These are phyloP conservation scores for Eleusine indica DNA, from an alignment of 176 grass and related monocot species.

Conservation along the genomic window DNA sequence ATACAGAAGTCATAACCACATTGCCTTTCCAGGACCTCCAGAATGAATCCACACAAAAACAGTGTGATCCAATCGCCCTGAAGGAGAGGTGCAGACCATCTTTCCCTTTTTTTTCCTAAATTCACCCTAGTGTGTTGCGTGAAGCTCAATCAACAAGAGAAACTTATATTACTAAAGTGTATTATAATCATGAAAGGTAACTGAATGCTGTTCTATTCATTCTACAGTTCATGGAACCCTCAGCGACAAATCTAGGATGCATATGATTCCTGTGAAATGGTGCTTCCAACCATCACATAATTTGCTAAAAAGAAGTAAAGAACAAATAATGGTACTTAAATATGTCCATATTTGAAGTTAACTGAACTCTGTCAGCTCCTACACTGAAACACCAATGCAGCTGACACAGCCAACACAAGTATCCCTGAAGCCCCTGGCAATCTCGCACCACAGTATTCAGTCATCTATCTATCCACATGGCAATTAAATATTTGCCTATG, in stretches of 20 bases:
- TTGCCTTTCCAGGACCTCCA: neutral
- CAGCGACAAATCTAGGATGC: constrained; percentile 14
- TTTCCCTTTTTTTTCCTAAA: constrained; percentile 5
- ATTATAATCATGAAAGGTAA: constrained; percentile 1
- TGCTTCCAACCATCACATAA: constrained; percentile 2
- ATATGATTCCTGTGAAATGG: neutral
- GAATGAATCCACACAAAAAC: neutral
- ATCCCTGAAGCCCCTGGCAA: neutral
- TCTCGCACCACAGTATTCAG: neutral
- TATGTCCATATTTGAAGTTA: neutral
- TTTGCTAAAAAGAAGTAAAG: neutral
- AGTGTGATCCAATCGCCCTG: neutral
- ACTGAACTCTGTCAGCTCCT: neutral
- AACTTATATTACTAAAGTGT: neutral
- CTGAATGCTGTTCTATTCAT: neutral
- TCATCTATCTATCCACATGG: neutral
- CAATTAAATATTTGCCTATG: neutral
- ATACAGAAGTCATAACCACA: neutral
- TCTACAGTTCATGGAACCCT: constrained; percentile 3
- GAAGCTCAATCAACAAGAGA: constrained; percentile 17
- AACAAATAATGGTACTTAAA: constrained; percentile 23
- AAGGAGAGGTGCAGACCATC: neutral
- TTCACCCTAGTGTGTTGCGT: neutral
- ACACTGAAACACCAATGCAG: neutral
- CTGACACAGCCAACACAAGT: neutral